Percentiles rank a stretch among this genome's conserved stretches.
Evolutionary conservation across 2,329 filamentous ascomycete species (phyloP).

Genomic region (Stagonosporopsis tanaceti): DNA sequence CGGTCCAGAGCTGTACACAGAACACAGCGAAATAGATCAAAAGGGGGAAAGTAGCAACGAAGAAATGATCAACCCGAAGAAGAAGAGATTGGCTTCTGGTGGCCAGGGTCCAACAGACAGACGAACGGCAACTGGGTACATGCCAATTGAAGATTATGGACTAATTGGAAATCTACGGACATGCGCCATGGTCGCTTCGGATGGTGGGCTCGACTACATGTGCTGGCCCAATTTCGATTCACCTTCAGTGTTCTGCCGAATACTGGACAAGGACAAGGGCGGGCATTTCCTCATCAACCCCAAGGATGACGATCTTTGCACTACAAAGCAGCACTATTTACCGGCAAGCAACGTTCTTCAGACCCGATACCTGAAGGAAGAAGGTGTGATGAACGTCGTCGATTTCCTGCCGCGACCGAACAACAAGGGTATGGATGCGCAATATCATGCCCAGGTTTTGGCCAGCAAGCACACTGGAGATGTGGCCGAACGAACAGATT

Average conservation of each 20-base stretch:
- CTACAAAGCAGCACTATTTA: conserved; percentile 80
- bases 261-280: conserved; percentile 77
- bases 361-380: conserved; percentile 79
- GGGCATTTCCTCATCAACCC: conserved; percentile 73
- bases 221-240: conserved; percentile 86
- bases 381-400: conserved; percentile 75
- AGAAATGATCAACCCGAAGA: conserved; percentile 26
- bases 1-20: conserved; percentile 19
- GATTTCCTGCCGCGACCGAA: conserved; percentile 80
- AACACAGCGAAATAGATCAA: conserved; percentile 6
- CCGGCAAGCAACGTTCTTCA: conserved; percentile 78
- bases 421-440: conserved; percentile 60
- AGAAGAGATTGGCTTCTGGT: conserved; percentile 16
- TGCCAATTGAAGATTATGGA: conserved; percentile 71
- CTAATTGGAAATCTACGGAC: conserved; percentile 84
- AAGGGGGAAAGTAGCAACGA: background rate
- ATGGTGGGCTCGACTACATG: conserved; percentile 74
- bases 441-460: conserved; percentile 35
- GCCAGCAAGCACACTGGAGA: conserved; percentile 37
- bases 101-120: conserved; percentile 26
- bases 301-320: conserved; percentile 61
- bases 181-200: conserved; percentile 53
- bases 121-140: conserved; percentile 37
- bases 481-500: conserved; percentile 40
- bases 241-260: conserved; percentile 75